phyloP scores from a whole-genome alignment of 208 protist species.

The Blastocrithidia nonstop region DNA sequence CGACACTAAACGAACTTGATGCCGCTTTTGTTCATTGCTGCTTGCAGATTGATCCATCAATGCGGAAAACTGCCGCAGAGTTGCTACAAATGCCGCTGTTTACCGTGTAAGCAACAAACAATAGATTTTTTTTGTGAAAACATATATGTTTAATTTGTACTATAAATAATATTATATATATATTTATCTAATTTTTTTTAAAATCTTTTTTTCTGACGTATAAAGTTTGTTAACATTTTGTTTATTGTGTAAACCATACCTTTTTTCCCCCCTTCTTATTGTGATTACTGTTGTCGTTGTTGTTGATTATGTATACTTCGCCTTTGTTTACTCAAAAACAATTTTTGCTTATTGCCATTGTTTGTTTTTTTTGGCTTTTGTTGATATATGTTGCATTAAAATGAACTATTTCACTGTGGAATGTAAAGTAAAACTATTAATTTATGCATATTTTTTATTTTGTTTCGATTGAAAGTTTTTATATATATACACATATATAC shows the following conservation, averaged over 20 bases:
- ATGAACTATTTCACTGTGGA: too few species aligned
- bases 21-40: slow-evolving; percentile 49
- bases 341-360: too few species aligned
- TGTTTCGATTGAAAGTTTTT: neutral
- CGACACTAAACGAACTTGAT: slow-evolving; percentile 36
- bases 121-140: neutral
- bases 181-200: slow-evolving; percentile 1
- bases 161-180: slow-evolving; percentile 1
- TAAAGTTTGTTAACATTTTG: neutral
- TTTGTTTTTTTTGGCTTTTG: slow-evolving; percentile 1
- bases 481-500: slow-evolving; percentile 2
- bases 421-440: too few species aligned
- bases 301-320: too few species aligned
- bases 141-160: neutral
- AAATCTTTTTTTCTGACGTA: neutral
- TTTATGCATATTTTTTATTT: neutral
- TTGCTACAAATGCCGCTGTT: slow-evolving; percentile 67
- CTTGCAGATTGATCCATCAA: slow-evolving; percentile 26
- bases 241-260: neutral
- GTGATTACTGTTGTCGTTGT: neutral
- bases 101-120: slow-evolving; percentile 14
- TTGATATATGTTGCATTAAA: too few species aligned
- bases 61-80: slow-evolving; percentile 27
- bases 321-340: neutral
- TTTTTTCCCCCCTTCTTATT: neutral